Percentiles rank a stretch among this genome's conserved stretches.
These are phyloP conservation scores for Parietaria judaica DNA, from an alignment of 306 rosid genomes.

Conservation along the genomic window DNA sequence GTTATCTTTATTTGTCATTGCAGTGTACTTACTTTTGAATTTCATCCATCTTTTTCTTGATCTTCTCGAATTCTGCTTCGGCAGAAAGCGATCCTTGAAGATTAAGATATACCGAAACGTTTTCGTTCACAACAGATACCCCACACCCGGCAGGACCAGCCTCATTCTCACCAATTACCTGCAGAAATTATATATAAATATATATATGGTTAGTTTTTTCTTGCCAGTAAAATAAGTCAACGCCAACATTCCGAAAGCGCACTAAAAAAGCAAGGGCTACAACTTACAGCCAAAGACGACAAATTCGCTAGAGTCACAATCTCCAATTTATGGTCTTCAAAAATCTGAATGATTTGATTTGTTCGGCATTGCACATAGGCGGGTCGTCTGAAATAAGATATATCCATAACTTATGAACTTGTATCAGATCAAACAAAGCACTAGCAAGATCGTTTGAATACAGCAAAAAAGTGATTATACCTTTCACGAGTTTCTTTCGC, in stretches of 20 bases:
- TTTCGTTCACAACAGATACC: conserved; percentile 36
- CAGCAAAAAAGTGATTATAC: conserved; percentile 28
- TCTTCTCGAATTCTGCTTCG: conserved; percentile 42
- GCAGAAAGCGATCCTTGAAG: conserved; percentile 35
- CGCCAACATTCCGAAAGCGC: no score
- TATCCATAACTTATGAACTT: not conserved
- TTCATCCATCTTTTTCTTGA: conserved; percentile 36
- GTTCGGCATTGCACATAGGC: conserved; percentile 31
- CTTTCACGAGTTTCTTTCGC: conserved; percentile 91
- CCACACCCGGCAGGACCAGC: conserved; percentile 37
- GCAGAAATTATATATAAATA: not conserved
- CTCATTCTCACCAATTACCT: conserved; percentile 34
- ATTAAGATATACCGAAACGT: conserved; percentile 37
- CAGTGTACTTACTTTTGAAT: conserved; percentile 27
- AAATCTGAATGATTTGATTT: conserved; percentile 17
- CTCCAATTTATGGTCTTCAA: conserved; percentile 44
- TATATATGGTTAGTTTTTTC: not conserved
- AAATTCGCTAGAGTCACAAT: conserved; percentile 70
- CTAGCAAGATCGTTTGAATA: not conserved
- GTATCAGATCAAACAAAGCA: not conserved
- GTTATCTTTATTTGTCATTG: no score
- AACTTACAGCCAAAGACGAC: conserved; percentile 49
- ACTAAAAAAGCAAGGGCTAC: not conserved
- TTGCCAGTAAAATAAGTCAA: no score
- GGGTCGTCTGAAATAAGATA: conserved; percentile 27